Percentiles rank a stretch among this genome's conserved stretches.
Conservation (phyloP, 1,284 basidiomycete species). For the Pseudozyma tsukubaensis region DNA sequence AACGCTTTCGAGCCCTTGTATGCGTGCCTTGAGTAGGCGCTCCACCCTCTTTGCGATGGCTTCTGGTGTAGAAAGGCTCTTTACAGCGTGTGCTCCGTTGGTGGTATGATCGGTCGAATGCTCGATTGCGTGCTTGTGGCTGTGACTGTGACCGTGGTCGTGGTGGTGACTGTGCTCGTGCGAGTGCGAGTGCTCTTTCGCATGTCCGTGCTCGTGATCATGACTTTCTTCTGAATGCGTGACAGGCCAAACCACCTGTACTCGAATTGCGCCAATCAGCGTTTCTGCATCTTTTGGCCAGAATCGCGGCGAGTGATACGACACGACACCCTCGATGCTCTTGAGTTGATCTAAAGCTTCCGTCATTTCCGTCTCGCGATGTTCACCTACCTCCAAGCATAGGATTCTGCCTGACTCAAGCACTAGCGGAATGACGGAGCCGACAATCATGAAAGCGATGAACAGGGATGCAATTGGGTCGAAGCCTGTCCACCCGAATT, state of each 20-base stretch:
- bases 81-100: background rate
- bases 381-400: constrained; percentile 82
- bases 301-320: constrained; percentile 85
- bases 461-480: constrained; percentile 98
- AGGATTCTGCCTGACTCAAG: constrained; percentile 91
- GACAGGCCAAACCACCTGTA: constrained; percentile 70
- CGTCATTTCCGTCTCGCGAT: constrained; percentile 77
- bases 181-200: constrained; percentile 5
- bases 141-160: constrained; percentile 70
- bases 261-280: constrained; percentile 82
- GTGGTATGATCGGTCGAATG: background rate
- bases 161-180: constrained; percentile 12
- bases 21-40: constrained; percentile 45
- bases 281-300: constrained; percentile 93
- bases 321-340: constrained; percentile 77
- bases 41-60: constrained; percentile 49
- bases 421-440: constrained; percentile 92
- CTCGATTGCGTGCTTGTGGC: constrained; percentile 70
- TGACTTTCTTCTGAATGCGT: constrained; percentile 69
- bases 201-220: background rate
- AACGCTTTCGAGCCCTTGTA: constrained; percentile 55
- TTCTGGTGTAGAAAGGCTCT: constrained; percentile 37
- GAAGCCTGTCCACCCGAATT: constrained; percentile 99
- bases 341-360: constrained; percentile 81
- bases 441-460: constrained; percentile 93